Evolutionary conservation across 2,329 filamentous ascomycete genomes (phyloP).

Genomic region (Endoconidiophora polonica): DNA sequence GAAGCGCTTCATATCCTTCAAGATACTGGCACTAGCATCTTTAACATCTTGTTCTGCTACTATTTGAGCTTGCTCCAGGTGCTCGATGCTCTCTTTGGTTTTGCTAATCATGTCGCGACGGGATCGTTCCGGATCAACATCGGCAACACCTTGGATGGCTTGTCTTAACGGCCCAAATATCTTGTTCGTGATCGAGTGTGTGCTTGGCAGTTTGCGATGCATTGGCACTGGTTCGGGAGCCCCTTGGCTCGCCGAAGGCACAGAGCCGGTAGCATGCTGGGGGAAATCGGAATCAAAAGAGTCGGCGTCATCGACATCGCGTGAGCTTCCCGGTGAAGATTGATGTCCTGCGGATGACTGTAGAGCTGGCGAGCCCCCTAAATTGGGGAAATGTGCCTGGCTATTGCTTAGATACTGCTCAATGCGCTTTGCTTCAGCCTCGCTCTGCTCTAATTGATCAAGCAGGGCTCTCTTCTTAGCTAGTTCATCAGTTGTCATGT

Average conservation of each 20-base stretch:
- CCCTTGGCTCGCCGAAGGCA: constrained; percentile 63
- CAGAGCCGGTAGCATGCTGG: constrained; percentile 57
- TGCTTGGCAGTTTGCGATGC: constrained; percentile 68
- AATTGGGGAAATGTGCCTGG: constrained; percentile 22
- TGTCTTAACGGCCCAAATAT: constrained; percentile 92
- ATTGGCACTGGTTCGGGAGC: constrained; percentile 26
- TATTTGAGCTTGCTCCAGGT: constrained; percentile 80
- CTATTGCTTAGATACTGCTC: constrained; percentile 77
- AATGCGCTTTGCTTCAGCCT: constrained; percentile 80
- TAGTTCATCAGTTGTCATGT: constrained; percentile 89
- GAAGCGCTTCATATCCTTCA: constrained; percentile 83
- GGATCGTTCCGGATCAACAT: constrained; percentile 87
- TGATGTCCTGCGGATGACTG: constrained; percentile 26
- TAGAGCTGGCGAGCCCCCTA: constrained; percentile 16
- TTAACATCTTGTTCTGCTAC: constrained; percentile 84
- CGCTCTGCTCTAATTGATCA: constrained; percentile 81
- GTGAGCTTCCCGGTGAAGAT: constrained; percentile 26
- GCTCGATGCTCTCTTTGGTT: constrained; percentile 69
- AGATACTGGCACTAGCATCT: constrained; percentile 73
- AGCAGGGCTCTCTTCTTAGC: constrained; percentile 70
- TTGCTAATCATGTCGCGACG: constrained; percentile 88
- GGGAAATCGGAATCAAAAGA: constrained; percentile 96
- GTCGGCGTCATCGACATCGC: constrained; percentile 54
- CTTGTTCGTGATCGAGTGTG: constrained; percentile 82
- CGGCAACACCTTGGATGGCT: constrained; percentile 88